Base-by-base conservation (phyloP, 805 yeast species). In the Yarrowia yakushimensis region DNA sequence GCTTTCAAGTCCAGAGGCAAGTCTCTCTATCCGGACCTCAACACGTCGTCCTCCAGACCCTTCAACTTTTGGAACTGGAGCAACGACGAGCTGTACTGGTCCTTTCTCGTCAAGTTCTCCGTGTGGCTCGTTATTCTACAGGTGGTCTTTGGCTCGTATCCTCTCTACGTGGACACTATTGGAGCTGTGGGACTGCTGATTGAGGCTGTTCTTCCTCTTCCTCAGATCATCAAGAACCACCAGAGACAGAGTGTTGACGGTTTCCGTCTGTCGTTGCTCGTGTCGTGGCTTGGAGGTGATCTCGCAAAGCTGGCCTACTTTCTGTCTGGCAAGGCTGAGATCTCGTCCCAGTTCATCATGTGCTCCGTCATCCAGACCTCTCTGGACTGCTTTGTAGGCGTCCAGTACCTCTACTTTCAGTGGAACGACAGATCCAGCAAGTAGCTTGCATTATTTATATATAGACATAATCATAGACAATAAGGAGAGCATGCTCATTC, bases 231-330 rank as follows among this genome's bases (percentile, higher is more conserved):
- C 83, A 46, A 67, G 90, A 97, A 18, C 76, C 89, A 65, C 93
- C 94, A 15, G 90, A 89, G 75, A 84, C 83, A 84, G 67, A 82
- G 90, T 0, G 84, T 88, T 8, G 86, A 86, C 66, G 93, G 94
- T 64, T 91, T 91, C 76, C 86, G 90, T 69, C 77, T 85, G 57
- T 82, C 93, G 27, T 76, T 91, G 33, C 72, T 91, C 36, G 74
- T 90, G 18, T 86, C 92, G 69, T 91, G 97, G 97, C 77, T 91
- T 4, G 86, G 93, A 64, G 97, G 97, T 63, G 97, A 91, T 74
- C 77, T 86, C 41, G 81, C 90, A 37, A 92, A 92, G 71, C 33
- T 69, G 12, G 43, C 63, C 7, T 69, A 57, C 57, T 66, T 69
- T 36, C 9, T 63, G 12, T 54, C 61, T 28, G 63, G 65, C 7